phyloP scores from a whole-genome alignment of 169 alveolate genomes.

The Eimeria zaria region DNA sequence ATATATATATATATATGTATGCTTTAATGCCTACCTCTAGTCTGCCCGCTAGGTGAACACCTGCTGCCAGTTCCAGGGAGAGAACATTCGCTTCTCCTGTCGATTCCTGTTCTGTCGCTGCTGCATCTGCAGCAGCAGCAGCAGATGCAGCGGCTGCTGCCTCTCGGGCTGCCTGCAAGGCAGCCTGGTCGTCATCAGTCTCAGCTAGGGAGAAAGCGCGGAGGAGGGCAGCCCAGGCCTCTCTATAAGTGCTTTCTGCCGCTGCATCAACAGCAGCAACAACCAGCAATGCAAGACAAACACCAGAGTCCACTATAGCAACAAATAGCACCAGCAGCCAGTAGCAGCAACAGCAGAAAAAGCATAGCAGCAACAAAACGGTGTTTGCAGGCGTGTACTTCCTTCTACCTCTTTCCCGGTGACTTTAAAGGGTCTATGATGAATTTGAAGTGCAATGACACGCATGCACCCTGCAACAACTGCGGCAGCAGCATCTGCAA shows the following conservation, averaged over 20 bases:
- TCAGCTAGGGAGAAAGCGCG: slow-evolving; percentile 26
- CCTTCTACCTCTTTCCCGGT: no score
- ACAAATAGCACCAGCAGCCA: background rate
- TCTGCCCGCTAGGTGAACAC: background rate
- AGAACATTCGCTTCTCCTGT: background rate
- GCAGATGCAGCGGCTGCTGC: slow-evolving; percentile 73
- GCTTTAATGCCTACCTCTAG: background rate
- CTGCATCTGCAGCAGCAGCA: slow-evolving; percentile 33
- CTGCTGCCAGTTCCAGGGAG: slow-evolving; percentile 15
- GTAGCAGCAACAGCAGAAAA: background rate
- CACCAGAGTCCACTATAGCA: background rate
- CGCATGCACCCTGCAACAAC: background rate
- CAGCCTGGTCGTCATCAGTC: background rate
- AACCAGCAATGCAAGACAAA: background rate
- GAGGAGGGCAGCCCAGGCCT: slow-evolving; percentile 27
- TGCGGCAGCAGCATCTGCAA: background rate
- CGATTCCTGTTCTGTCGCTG: background rate
- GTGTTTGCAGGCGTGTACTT: no score
- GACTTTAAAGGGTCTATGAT: no score
- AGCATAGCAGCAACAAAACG: background rate
- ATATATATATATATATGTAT: background rate
- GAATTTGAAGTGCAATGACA: no score
- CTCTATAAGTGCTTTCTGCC: background rate
- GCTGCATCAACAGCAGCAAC: slow-evolving; percentile 26
- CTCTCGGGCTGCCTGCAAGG: slow-evolving; percentile 64